Evolutionary conservation across 352 stramenopile species (phyloP).

Genomic region (Pythium dissimile): DNA sequence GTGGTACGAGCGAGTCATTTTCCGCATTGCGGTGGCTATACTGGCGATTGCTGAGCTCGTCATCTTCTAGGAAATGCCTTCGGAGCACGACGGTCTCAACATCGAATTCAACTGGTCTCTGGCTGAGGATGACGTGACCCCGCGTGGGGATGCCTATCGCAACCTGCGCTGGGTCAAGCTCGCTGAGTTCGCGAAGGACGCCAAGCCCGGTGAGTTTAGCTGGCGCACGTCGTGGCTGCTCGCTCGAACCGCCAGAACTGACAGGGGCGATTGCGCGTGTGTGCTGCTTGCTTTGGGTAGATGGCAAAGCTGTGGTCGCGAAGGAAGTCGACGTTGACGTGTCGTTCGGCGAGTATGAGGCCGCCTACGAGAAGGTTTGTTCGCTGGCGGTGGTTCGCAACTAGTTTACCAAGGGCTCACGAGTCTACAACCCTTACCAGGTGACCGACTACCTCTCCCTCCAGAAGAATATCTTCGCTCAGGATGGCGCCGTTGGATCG

Average conservation of each 20-base stretch:
- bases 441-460: constrained; percentile 69
- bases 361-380: constrained; percentile 46
- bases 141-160: constrained; percentile 70
- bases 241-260: not conserved
- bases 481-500: constrained; percentile 74
- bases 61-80: constrained; percentile 63
- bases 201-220: constrained; percentile 52
- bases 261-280: no score
- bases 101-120: constrained; percentile 89
- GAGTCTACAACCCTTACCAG: constrained; percentile 3
- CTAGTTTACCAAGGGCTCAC: no score
- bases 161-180: constrained; percentile 75
- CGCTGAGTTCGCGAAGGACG: constrained; percentile 54
- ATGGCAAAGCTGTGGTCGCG: constrained; percentile 49
- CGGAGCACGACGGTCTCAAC: constrained; percentile 77
- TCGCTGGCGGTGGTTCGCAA: not conserved
- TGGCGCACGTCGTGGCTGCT: no score
- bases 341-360: constrained; percentile 64
- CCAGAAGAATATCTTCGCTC: constrained; percentile 55
- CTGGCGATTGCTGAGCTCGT: not conserved
- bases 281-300: no score
- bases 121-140: constrained; percentile 75
- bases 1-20: no score
- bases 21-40: not conserved
- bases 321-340: constrained; percentile 68